Conservation (phyloP, 1,284 basidiomycete genomes). For the Trichosporon faecale region DNA sequence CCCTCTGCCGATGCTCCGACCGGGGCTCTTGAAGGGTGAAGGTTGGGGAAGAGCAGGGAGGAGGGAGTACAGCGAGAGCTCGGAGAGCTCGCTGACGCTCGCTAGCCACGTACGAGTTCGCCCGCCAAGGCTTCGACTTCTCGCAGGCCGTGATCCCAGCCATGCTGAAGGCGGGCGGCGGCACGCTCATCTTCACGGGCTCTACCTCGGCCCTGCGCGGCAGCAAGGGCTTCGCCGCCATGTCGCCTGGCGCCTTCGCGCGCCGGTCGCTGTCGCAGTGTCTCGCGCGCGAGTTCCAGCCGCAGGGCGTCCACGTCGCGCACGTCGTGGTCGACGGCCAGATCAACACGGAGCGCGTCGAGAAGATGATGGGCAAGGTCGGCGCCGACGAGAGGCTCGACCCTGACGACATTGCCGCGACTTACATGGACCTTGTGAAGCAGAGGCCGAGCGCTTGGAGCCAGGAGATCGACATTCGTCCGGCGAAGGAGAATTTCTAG, state of each 20-base stretch:
- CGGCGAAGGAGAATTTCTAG: constrained; percentile 22
- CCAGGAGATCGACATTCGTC: constrained; percentile 43
- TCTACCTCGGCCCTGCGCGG: constrained; percentile 44
- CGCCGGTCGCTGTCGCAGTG: constrained; percentile 42
- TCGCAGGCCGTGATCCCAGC: constrained; percentile 39
- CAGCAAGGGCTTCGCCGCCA: constrained; percentile 36
- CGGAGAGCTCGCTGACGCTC: not conserved
- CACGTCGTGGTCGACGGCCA: constrained; percentile 53
- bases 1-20: no score
- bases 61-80: no score
- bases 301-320: constrained; percentile 52
- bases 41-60: no score
- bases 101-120: not conserved
- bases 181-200: constrained; percentile 48
- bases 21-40: no score
- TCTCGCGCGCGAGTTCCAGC: constrained; percentile 52
- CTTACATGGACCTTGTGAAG: constrained; percentile 44
- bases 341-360: constrained; percentile 40
- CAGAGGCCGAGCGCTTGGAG: constrained; percentile 48
- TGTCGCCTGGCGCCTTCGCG: constrained; percentile 43
- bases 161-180: constrained; percentile 32
- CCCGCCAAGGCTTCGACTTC: constrained; percentile 35
- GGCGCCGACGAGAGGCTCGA: constrained; percentile 25
- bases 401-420: constrained; percentile 26
- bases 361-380: constrained; percentile 28